A percentile compares a stretch with the other conserved stretches of the same genome.
Evolutionary conservation across 495 filamentous ascomycete genomes (phyloP).

Genomic region (Diplogelasinospora grovesii): DNA sequence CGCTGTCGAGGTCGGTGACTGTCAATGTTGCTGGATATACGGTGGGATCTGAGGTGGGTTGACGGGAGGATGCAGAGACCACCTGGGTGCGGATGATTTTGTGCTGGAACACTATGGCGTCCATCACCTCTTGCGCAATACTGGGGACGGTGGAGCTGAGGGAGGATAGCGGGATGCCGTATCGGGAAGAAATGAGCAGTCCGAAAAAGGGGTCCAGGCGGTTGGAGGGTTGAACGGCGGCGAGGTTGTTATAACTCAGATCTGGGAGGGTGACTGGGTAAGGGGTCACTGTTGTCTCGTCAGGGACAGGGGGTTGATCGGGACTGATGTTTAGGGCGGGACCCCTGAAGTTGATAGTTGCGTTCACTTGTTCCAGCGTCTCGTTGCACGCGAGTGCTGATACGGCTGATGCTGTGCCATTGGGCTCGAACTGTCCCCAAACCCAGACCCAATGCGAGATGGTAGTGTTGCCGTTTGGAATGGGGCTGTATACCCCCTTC

Average conservation of each 20-base stretch:
- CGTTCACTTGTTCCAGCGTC: slow-evolving; percentile 15
- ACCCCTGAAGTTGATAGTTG: slow-evolving; percentile 10
- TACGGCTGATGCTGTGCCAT: slow-evolving; percentile 5
- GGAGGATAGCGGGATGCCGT: slow-evolving; percentile 7
- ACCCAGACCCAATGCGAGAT: slow-evolving; percentile 16
- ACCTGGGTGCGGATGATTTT: slow-evolving; percentile 30
- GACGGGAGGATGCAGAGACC: slow-evolving; percentile 13
- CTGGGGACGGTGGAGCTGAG: slow-evolving; percentile 5
- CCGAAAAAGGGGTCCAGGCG: slow-evolving; percentile 22
- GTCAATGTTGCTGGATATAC: slow-evolving; percentile 11
- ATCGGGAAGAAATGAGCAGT: slow-evolving; percentile 14
- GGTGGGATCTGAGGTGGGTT: slow-evolving; percentile 9
- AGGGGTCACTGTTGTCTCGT: slow-evolving; percentile 6
- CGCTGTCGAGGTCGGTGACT: slow-evolving; percentile 7
- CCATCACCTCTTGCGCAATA: slow-evolving; percentile 2
- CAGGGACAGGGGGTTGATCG: slow-evolving; percentile 8
- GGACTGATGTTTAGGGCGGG: slow-evolving; percentile 16
- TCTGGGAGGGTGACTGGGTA: slow-evolving; percentile 7
- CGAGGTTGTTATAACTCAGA: slow-evolving; percentile 13
- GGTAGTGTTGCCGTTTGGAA: slow-evolving; percentile 1
- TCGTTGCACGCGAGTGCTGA: slow-evolving; percentile 21
- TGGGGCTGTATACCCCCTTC: slow-evolving; percentile 8
- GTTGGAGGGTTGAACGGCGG: slow-evolving; percentile 8
- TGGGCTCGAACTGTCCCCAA: slow-evolving; percentile 18
- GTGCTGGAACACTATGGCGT: slow-evolving; percentile 41